Evolutionary conservation across 2,329 filamentous ascomycete species (phyloP).

Genomic region (Aspergillus eucalypticola): DNA sequence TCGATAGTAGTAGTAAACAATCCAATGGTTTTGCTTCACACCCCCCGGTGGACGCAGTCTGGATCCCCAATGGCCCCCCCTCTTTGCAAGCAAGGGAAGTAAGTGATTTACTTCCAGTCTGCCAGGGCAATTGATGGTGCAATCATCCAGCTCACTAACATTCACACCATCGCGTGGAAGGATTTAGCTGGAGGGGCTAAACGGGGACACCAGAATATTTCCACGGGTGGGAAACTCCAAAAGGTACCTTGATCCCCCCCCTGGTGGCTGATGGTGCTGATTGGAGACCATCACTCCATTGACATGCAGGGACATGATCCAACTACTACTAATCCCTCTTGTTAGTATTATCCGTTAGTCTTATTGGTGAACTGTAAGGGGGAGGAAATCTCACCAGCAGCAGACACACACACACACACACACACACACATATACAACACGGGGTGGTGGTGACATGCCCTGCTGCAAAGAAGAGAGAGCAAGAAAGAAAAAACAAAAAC

Average conservation of each 20-base stretch:
- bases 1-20: too few relatives aligned
- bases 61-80: background rate
- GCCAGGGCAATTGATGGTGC: too few relatives aligned
- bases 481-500: background rate
- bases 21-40: too few relatives aligned
- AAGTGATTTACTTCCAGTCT: too few relatives aligned
- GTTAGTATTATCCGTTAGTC: too few relatives aligned
- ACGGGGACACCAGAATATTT: background rate
- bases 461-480: background rate
- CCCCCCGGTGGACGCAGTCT: background rate
- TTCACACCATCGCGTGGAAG: background rate
- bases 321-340: background rate
- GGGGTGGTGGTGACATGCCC: background rate
- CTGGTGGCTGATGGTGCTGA: background rate
- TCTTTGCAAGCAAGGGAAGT: background rate
- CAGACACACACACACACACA: too few relatives aligned
- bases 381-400: background rate
- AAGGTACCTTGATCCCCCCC: background rate
- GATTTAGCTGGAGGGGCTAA: constrained; percentile 1
- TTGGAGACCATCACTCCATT: too few relatives aligned
- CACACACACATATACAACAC: too few relatives aligned
- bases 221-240: background rate
- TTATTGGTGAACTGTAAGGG: background rate
- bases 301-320: background rate
- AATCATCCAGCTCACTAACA: too few relatives aligned